Conservation (phyloP, 768 basidiomycete species). For the Suillus clintonianus region DNA sequence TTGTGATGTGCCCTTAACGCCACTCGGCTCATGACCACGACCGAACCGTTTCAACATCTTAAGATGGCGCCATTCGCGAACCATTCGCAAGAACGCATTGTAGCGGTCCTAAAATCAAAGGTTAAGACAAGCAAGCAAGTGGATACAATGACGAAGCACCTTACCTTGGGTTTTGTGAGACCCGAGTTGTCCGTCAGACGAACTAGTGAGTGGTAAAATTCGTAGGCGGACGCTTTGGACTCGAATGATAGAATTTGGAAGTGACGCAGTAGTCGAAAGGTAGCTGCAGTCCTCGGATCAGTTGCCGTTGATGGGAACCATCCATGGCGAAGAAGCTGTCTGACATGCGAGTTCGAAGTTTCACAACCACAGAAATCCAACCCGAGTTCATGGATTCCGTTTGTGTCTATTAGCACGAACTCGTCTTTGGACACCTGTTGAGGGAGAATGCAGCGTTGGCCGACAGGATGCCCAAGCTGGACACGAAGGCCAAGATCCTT, state of each 20-base stretch:
- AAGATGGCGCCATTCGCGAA: constrained; percentile 12
- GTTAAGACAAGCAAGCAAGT: neutral
- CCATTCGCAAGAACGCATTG: constrained; percentile 9
- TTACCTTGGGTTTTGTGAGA: constrained; percentile 10
- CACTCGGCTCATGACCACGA: constrained; percentile 2
- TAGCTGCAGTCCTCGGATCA: constrained; percentile 31
- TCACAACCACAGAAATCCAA: constrained; percentile 35
- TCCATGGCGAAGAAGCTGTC: constrained; percentile 34
- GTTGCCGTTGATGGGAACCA: constrained; percentile 33
- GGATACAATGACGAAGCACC: too few relatives aligned
- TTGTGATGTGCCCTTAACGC: neutral
- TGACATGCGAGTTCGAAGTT: constrained; percentile 18
- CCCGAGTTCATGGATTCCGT: constrained; percentile 27
- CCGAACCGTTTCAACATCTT: constrained; percentile 15
- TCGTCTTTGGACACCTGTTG: constrained; percentile 3
- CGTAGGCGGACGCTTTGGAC: constrained; percentile 32
- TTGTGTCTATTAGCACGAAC: constrained; percentile 23
- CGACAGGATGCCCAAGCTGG: constrained; percentile 21
- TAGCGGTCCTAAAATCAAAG: constrained; percentile 13
- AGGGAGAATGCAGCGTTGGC: constrained; percentile 13
- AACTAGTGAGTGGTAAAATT: constrained; percentile 32
- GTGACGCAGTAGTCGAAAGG: constrained; percentile 26
- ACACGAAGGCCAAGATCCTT: constrained; percentile 19
- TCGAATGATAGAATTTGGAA: constrained; percentile 36
- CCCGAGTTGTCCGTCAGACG: constrained; percentile 34